Evolutionary conservation across 208 protist genomes (phyloP).

Genomic region (Leishmania guyanensis): DNA sequence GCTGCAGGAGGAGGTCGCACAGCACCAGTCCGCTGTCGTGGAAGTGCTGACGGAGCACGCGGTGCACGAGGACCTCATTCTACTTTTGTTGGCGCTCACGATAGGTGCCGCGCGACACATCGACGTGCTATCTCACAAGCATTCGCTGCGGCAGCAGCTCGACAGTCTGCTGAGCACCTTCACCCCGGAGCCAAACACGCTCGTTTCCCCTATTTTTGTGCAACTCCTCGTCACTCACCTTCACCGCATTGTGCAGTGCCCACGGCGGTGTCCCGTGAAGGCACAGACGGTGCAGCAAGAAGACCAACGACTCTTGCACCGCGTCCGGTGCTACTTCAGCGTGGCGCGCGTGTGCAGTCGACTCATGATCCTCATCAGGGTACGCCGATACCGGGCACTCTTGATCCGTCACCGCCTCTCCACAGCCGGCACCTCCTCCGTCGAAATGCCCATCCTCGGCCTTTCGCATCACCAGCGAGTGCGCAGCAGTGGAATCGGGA

Average conservation of each 20-base stretch:
- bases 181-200: slow-evolving; percentile 39
- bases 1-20: slow-evolving; percentile 52
- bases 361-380: slow-evolving; percentile 63
- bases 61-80: slow-evolving; percentile 67
- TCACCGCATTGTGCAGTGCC: slow-evolving; percentile 35
- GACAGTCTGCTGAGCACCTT: slow-evolving; percentile 56
- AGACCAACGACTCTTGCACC: slow-evolving; percentile 45
- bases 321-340: slow-evolving; percentile 54
- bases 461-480: background rate
- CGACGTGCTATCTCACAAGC: slow-evolving; percentile 60
- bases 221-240: slow-evolving; percentile 65
- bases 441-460: background rate
- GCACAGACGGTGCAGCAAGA: slow-evolving; percentile 37
- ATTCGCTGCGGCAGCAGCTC: slow-evolving; percentile 66
- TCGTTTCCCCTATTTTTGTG: slow-evolving; percentile 72
- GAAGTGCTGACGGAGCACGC: slow-evolving; percentile 61
- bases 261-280: slow-evolving; percentile 21
- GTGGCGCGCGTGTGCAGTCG: slow-evolving; percentile 59
- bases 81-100: slow-evolving; percentile 66
- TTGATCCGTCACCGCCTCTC: background rate
- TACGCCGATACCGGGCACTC: slow-evolving; percentile 45
- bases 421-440: background rate
- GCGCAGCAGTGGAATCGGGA: slow-evolving; percentile 4
- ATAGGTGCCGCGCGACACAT: slow-evolving; percentile 52
- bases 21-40: slow-evolving; percentile 61